Percentiles rank a stretch among this genome's conserved stretches.
These are phyloP conservation scores for Quercus robur DNA, from an alignment of 306 rosid genomes.

Conservation along the genomic window DNA sequence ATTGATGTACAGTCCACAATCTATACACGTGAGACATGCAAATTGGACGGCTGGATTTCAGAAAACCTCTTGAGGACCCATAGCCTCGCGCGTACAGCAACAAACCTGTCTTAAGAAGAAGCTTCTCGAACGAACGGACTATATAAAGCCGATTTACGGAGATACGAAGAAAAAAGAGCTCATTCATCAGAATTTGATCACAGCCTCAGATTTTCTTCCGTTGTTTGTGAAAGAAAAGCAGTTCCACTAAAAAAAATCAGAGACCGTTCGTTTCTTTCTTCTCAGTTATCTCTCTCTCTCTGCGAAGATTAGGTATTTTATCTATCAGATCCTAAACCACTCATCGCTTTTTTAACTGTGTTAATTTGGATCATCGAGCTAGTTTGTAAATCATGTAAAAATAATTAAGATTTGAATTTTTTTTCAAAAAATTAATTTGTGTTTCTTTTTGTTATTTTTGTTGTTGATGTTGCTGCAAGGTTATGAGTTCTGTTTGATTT, in stretches of 20 bases:
- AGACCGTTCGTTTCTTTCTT: not conserved
- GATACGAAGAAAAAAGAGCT: not conserved
- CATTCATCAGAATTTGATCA: not conserved
- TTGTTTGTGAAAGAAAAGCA: not conserved
- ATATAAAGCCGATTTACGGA: not conserved
- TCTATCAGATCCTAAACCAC: not conserved
- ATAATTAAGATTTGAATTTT: too few relatives aligned
- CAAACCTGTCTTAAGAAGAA: not conserved
- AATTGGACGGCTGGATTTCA: not conserved
- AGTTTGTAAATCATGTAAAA: too few relatives aligned
- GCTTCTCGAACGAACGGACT: not conserved
- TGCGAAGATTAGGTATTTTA: not conserved
- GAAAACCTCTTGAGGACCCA: not conserved
- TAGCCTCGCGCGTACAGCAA: not conserved
- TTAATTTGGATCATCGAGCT: too few relatives aligned
- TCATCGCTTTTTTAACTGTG: too few relatives aligned
- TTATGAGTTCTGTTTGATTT: too few relatives aligned
- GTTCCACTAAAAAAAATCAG: not conserved
- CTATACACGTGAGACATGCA: not conserved
- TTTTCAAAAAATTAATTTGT: too few relatives aligned
- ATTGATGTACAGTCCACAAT: too few relatives aligned
- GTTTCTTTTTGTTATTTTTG: too few relatives aligned
- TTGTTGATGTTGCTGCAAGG: too few relatives aligned
- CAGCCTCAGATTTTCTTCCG: not conserved
- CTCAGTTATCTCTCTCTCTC: not conserved